Percentiles rank a stretch among this genome's conserved stretches.
Evolutionary conservation across 2,329 filamentous ascomycete genomes (phyloP).

Genomic region (Trichoderma atroviride): DNA sequence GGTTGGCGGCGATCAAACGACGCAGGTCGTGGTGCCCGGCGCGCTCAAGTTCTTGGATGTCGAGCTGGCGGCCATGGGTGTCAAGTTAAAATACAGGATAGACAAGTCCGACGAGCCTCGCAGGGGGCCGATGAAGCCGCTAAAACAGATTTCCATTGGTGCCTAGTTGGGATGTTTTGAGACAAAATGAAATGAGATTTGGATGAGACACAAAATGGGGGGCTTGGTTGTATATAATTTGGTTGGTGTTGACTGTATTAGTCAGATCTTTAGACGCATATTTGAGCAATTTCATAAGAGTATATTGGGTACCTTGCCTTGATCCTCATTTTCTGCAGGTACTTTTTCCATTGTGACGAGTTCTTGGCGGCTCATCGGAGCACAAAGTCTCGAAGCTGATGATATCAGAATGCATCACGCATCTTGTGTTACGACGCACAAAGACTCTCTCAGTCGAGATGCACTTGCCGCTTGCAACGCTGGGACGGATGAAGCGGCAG

Average conservation of each 20-base stretch:
- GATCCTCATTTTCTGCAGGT: neutral
- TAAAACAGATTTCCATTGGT: constrained; percentile 30
- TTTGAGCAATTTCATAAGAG: constrained; percentile 15
- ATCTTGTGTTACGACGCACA: neutral
- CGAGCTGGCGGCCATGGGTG: constrained; percentile 93
- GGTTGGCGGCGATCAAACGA: constrained; percentile 87
- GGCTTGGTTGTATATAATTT: constrained; percentile 13
- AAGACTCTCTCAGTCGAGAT: neutral
- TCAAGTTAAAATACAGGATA: constrained; percentile 82
- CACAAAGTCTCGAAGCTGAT: neutral
- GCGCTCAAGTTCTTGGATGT: constrained; percentile 93
- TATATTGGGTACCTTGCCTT: neutral
- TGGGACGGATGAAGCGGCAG: constrained; percentile 2
- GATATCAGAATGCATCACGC: neutral
- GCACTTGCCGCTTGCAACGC: neutral
- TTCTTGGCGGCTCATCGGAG: neutral
- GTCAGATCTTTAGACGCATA: constrained; percentile 13
- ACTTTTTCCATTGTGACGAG: neutral
- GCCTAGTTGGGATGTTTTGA: constrained; percentile 4
- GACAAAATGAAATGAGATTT: neutral
- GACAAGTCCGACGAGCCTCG: constrained; percentile 66
- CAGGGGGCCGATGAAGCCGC: constrained; percentile 53
- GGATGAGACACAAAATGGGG: constrained; percentile 7
- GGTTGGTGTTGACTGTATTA: constrained; percentile 8
- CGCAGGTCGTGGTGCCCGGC: constrained; percentile 87